phyloP scores from a whole-genome alignment of 257 asterid species.

The Jasminum sambac region DNA sequence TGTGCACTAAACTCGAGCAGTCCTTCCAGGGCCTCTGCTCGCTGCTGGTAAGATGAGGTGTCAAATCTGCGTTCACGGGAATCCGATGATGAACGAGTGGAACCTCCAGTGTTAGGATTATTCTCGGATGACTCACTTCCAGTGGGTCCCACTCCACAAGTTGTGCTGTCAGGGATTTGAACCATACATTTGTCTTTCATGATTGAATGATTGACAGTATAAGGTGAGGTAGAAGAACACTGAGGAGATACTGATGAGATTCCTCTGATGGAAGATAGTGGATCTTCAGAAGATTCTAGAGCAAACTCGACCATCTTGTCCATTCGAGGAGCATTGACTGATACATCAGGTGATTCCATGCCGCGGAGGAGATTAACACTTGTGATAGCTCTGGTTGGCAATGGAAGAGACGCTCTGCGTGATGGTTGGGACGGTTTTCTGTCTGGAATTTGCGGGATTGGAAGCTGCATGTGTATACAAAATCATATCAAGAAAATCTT shows the following conservation, averaged over 20 bases:
- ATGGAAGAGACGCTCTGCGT: slow-evolving; percentile 83
- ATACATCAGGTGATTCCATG: slow-evolving; percentile 63
- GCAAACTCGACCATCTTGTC: slow-evolving; percentile 89
- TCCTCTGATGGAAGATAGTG: slow-evolving; percentile 34
- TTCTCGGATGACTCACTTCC: slow-evolving; percentile 76
- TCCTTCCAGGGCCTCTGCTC: slow-evolving; percentile 96
- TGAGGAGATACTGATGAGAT: slow-evolving; percentile 55
- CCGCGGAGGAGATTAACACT: slow-evolving; percentile 40
- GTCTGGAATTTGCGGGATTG: slow-evolving; percentile 75
- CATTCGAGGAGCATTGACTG: slow-evolving; percentile 88
- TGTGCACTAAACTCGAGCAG: slow-evolving; percentile 93
- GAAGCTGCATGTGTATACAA: slow-evolving; percentile 57
- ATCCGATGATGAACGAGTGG: slow-evolving; percentile 68
- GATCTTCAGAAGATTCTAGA: slow-evolving; percentile 50
- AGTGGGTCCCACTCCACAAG: slow-evolving; percentile 31
- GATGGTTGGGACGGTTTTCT: slow-evolving; percentile 50
- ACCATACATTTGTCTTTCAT: slow-evolving; percentile 83
- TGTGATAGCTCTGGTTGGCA: slow-evolving; percentile 37
- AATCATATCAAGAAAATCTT: too few species aligned
- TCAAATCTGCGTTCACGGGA: slow-evolving; percentile 73
- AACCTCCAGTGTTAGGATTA: slow-evolving; percentile 49
- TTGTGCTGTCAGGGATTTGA: slow-evolving; percentile 44
- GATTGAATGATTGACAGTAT: slow-evolving; percentile 45
- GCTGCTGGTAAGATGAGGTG: slow-evolving; percentile 80
- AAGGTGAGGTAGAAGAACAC: slow-evolving; percentile 62